Evolutionary conservation across 2,329 filamentous ascomycete species (phyloP), one percentile per base, ranked within the genome.

Genomic region (Exophiala phaeomuriformis): DNA sequence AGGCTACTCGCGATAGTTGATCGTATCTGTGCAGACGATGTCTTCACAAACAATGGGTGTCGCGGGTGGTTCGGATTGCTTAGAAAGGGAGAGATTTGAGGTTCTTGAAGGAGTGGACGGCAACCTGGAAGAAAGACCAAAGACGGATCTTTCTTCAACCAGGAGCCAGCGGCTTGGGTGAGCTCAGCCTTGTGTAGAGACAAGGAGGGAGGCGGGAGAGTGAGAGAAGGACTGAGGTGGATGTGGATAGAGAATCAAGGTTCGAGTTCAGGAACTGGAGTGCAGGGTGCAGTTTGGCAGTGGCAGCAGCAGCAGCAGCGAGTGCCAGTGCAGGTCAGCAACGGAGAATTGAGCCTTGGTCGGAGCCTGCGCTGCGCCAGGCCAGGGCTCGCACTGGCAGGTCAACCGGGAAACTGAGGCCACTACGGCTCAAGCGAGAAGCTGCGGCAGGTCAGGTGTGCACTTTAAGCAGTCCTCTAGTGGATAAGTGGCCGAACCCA

Each of bases 151-250:
- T 51, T 51, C 57, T 57, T 55, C 58, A 27, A 47, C 45, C 60
- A 62, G 58, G 58, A 62, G 58, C 60, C 60, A 61, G 42, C 45
- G 51, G 55, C 44, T 49, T 31, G 42, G 47, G 31, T 50, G 12
- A 55, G 50, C 19, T 19, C 19, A 19, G 53, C 50, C 55, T 44
- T 47, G 47, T 49, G 46, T 31, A 50, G 52, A 50, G 48, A 49
- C 45, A 44, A 8, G 9, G 40, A 19, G 9, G 40, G 39, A 49
- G 37, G 45, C 47, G 48, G 40, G 44, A 32, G 52, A 41, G 29
- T 39, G 47, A 47, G 48, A 63, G 61, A 42, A 69, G 68, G 64
- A 68, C 68, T 47, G 68, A 67, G 41, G 63, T 63, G 49, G 69
- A 72, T 19, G 19, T 19, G 19, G 29, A 55, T 47, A 52, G 64